Evolutionary conservation across 495 filamentous ascomycete genomes (phyloP), one percentile per base, ranked within the genome.

Genomic region (Neurospora pannonica): DNA sequence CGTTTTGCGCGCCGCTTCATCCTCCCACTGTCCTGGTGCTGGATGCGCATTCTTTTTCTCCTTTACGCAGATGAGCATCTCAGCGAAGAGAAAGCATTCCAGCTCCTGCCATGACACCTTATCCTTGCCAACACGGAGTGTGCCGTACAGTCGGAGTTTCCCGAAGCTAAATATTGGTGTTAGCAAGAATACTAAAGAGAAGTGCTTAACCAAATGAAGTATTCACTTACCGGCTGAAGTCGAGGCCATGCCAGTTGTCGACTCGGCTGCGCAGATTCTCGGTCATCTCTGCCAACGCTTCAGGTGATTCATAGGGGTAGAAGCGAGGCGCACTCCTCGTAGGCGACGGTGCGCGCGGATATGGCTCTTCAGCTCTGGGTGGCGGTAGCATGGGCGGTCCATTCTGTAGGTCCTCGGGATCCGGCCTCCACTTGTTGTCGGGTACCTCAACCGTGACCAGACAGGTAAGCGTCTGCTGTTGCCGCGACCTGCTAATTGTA

Each of bases 1-100:
- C 8, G 87, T 81, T 81, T 92, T 96, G 5, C 86, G 86, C 19
- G 90, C 89, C 38, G 87, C 85, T 36, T 89, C 88, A 43, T 89
- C 88, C 38, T 90, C 89, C 90, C 90, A 92, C 76, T 91, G 87
- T 73, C 84, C 82, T 60, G 76, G 81, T 43, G 73, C 48, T 40
- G 70, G 81, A 8, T 88, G 86, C 5, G 85, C 76, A 36, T 86
- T 82, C 82, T 94, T 97, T 88, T 97, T 98, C 79, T 98, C 96
- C 83, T 98, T 99, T 74, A 98, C 94, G 81, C 96, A 99, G 76
- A 99, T 99, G 71, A 99, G 94, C 96, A 99, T 99, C 83, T 98
- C 96, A 4, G 92, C 92, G 79, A 98, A 99, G 28, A 99, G 88
- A 83, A 93, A 99, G 81, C 97, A 99, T 81, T 98, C 94, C 71